A percentile compares a stretch with the other conserved stretches of the same genome.
Conservation (phyloP, 2,329 filamentous ascomycete species). For the Fusarium austroafricanum region DNA sequence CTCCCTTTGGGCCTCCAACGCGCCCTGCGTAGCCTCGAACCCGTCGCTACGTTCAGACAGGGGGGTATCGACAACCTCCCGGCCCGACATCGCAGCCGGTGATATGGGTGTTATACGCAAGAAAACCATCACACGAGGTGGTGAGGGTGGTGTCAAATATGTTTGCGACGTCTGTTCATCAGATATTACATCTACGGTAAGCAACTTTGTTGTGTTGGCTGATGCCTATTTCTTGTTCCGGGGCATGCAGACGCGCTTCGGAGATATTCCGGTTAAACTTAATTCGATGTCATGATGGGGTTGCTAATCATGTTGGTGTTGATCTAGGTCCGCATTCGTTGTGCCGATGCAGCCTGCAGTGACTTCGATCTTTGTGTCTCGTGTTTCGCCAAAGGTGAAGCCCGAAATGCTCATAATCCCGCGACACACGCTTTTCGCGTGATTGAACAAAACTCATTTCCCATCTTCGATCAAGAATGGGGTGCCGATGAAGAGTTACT, state of each 20-base stretch:
- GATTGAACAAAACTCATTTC: slow-evolving; percentile 98
- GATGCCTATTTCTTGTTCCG: slow-evolving; percentile 10
- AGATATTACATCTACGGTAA: slow-evolving; percentile 95
- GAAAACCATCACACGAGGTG: slow-evolving; percentile 87
- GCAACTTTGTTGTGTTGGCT: slow-evolving; percentile 50
- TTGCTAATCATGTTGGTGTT: slow-evolving; percentile 33
- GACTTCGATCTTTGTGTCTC: slow-evolving; percentile 98
- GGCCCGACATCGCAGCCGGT: slow-evolving; percentile 43
- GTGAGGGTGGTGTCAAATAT: slow-evolving; percentile 92
- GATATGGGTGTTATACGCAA: slow-evolving; percentile 95
- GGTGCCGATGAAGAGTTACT: slow-evolving; percentile 97
- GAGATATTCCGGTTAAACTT: slow-evolving; percentile 44
- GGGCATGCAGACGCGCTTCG: slow-evolving; percentile 29
- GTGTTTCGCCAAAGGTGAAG: slow-evolving; percentile 87
- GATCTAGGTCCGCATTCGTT: slow-evolving; percentile 88
- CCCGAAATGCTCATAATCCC: slow-evolving; percentile 86
- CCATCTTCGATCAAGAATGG: slow-evolving; percentile 95
- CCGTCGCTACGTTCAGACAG: slow-evolving; percentile 33
- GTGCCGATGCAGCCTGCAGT: slow-evolving; percentile 82
- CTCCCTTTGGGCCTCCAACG: slow-evolving; percentile 23
- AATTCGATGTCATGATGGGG: slow-evolving; percentile 39
- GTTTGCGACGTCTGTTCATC: slow-evolving; percentile 97
- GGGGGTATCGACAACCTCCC: slow-evolving; percentile 45
- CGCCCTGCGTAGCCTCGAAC: slow-evolving; percentile 31
- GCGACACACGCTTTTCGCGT: slow-evolving; percentile 89